Evolutionary conservation across 2,329 filamentous ascomycete species (phyloP).

Genomic region (Calycina herbarum): DNA sequence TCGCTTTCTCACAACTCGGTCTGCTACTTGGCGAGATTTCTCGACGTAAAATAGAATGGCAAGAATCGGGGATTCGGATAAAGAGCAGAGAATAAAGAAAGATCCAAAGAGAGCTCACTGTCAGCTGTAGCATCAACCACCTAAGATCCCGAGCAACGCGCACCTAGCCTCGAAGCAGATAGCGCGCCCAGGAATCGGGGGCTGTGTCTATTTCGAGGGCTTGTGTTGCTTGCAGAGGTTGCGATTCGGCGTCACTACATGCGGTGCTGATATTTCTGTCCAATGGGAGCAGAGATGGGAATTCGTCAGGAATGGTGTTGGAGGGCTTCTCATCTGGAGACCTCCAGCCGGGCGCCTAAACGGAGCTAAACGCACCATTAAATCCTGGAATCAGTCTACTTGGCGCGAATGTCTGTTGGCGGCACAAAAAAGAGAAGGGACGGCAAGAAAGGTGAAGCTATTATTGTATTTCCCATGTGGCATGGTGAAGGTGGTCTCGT

Average conservation of each 20-base stretch:
- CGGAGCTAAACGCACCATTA: neutral
- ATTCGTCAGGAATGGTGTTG: neutral
- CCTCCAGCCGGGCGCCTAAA: slow-evolving; percentile 27
- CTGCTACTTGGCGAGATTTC: neutral
- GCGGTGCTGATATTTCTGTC: slow-evolving; percentile 2
- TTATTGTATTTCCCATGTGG: neutral
- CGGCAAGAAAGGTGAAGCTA: neutral
- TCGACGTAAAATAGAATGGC: neutral
- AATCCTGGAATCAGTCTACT: neutral
- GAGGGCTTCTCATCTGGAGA: slow-evolving; percentile 7
- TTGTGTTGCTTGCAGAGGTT: slow-evolving; percentile 4
- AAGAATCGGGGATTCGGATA: neutral
- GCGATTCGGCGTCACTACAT: neutral
- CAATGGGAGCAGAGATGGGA: slow-evolving; percentile 20
- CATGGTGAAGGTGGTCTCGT: neutral
- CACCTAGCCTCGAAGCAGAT: neutral
- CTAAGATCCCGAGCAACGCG: slow-evolving; percentile 8
- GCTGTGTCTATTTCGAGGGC: slow-evolving; percentile 32
- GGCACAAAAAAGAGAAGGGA: neutral
- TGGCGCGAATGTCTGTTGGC: slow-evolving; percentile 1
- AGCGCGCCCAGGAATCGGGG: slow-evolving; percentile 14
- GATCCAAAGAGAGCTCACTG: slow-evolving; percentile 8
- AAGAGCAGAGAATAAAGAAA: slow-evolving; percentile 1
- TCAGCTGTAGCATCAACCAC: slow-evolving; percentile 3
- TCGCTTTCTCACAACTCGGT: neutral